A percentile compares a stretch with the other conserved stretches of the same genome.
Evolutionary conservation across 805 yeast species (phyloP).

Genomic region (Ogataea trehalophila): DNA sequence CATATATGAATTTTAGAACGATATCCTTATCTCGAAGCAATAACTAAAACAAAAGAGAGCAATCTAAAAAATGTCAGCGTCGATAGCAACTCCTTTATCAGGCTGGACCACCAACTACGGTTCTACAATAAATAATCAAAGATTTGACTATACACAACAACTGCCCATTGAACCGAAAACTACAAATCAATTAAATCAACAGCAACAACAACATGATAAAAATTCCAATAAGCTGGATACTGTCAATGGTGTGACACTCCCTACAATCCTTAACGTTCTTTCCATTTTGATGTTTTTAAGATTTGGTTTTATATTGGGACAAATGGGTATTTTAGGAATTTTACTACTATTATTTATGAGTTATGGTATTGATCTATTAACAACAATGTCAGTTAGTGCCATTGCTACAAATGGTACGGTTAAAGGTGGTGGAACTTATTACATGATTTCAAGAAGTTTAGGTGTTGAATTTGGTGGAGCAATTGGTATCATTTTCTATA

Average conservation of each 20-base stretch:
- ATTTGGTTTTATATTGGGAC: slow-evolving; percentile 93
- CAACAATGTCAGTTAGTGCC: slow-evolving; percentile 88
- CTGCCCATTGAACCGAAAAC: not conserved
- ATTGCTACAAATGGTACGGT: slow-evolving; percentile 97
- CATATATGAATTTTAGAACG: too few relatives aligned
- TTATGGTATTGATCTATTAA: slow-evolving; percentile 74
- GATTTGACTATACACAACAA: too few relatives aligned
- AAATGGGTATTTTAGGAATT: slow-evolving; percentile 84
- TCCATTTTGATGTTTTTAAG: slow-evolving; percentile 93
- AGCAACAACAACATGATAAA: not conserved
- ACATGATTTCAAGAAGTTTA: slow-evolving; percentile 89
- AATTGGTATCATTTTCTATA: slow-evolving; percentile 87
- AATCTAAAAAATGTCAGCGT: not conserved
- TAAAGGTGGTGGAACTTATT: slow-evolving; percentile 97
- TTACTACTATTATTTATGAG: slow-evolving; percentile 62
- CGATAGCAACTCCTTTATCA: not conserved
- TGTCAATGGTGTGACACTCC: slow-evolving; percentile 85
- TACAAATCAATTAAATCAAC: not conserved
- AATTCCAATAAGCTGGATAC: slow-evolving; percentile 59
- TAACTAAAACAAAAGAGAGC: not conserved
- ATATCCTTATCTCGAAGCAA: too few relatives aligned
- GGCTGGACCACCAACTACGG: not conserved
- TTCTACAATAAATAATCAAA: not conserved
- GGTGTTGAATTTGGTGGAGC: slow-evolving; percentile 99
- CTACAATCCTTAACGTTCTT: slow-evolving; percentile 87